A percentile compares a stretch with the other conserved stretches of the same genome.
phyloP scores from a whole-genome alignment of 129 eudicot genomes.

The Rutidosis leptorrhynchoides region DNA sequence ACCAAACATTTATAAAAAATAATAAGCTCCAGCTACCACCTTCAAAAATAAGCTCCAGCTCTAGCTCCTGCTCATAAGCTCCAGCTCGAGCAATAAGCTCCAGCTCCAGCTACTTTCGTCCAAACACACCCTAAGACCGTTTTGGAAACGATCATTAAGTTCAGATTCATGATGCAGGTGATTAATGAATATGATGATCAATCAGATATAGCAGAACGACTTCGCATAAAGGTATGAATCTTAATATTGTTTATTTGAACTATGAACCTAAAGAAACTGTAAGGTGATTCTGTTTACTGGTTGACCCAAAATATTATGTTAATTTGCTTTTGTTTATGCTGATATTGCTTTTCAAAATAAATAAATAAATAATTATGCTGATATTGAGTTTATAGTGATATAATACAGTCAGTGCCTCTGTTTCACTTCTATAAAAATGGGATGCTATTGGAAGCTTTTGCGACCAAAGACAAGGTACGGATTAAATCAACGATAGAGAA shows the following conservation, averaged over 20 bases:
- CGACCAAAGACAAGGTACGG: slow-evolving; percentile 85
- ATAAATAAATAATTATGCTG: too few species aligned
- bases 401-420: slow-evolving; percentile 67
- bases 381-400: slow-evolving; percentile 4
- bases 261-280: background rate
- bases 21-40: too few species aligned
- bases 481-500: slow-evolving; percentile 60
- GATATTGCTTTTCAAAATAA: too few species aligned
- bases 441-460: slow-evolving; percentile 67
- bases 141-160: slow-evolving; percentile 1
- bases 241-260: background rate
- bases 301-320: background rate
- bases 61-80: too few species aligned
- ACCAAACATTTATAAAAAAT: too few species aligned
- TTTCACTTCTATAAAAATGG: slow-evolving; percentile 84
- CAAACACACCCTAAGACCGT: too few species aligned
- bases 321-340: background rate
- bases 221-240: slow-evolving; percentile 64
- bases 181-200: slow-evolving; percentile 90
- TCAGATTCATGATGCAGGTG: slow-evolving; percentile 47
- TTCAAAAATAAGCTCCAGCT: too few species aligned
- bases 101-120: too few species aligned
- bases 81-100: too few species aligned
- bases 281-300: background rate
- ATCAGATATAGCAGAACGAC: slow-evolving; percentile 88